A percentile compares a stretch with the other conserved stretches of the same genome.
Conservation (phyloP, 768 basidiomycete species). For the Astraeus odoratus region DNA sequence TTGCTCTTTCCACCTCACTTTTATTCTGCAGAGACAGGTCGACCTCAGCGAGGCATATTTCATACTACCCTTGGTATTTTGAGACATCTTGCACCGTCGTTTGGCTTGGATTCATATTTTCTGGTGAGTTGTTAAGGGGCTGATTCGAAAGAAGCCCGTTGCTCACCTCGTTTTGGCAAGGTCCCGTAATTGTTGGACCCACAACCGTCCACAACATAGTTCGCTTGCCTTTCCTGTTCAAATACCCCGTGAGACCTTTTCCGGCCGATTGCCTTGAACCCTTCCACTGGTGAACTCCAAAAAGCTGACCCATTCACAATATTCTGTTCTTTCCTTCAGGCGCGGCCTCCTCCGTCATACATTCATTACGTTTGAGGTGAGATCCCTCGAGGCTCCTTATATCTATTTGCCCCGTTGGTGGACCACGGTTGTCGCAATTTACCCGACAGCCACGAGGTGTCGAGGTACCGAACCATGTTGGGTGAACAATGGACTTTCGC, state of each 20-base stretch:
- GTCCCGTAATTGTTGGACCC: constrained; percentile 39
- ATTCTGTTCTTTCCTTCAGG: constrained; percentile 30
- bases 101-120: constrained; percentile 2
- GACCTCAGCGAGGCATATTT: constrained; percentile 7
- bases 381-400: constrained; percentile 21
- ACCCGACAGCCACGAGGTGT: constrained; percentile 21
- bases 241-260: constrained; percentile 22
- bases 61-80: constrained; percentile 8
- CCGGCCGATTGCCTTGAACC: constrained; percentile 8
- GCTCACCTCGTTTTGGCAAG: constrained; percentile 30
- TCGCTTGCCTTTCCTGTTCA: constrained; percentile 37
- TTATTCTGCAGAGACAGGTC: constrained; percentile 21
- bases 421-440: neutral
- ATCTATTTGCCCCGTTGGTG: constrained; percentile 5
- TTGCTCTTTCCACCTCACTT: constrained; percentile 7
- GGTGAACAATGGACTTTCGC: constrained; percentile 21
- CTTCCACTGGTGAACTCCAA: constrained; percentile 1
- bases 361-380: constrained; percentile 53
- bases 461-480: constrained; percentile 16
- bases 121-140: constrained; percentile 10
- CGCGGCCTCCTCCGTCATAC: constrained; percentile 68
- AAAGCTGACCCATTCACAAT: constrained; percentile 5
- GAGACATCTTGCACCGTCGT: constrained; percentile 8
- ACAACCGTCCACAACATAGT: constrained; percentile 42
- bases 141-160: constrained; percentile 4